phyloP scores from a whole-genome alignment of 2,329 filamentous ascomycete genomes.

The Stachybotrys chlorohalonatus region DNA sequence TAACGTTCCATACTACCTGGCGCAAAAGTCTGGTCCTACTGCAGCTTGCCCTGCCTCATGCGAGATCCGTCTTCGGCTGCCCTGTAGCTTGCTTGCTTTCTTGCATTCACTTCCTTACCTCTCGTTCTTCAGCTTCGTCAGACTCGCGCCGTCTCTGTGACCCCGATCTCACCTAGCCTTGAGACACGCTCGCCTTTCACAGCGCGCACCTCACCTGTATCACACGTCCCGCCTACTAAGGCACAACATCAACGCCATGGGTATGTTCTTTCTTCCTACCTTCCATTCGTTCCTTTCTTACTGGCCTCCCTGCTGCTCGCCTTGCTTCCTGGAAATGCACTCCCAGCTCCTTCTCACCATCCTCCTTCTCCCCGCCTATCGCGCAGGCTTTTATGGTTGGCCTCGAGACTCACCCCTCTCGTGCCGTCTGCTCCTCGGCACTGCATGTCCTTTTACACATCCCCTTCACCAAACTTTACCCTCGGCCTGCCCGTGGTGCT shows the following conservation, averaged over 20 bases:
- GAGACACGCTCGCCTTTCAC: slow-evolving; percentile 8
- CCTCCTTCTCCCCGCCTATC: background rate
- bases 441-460: background rate
- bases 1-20: background rate
- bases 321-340: background rate
- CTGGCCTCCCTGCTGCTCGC: background rate
- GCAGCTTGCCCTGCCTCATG: background rate
- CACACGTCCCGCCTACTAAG: slow-evolving; percentile 3
- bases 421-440: background rate
- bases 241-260: slow-evolving; percentile 13
- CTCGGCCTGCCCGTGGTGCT: background rate
- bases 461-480: background rate
- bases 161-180: slow-evolving; percentile 15
- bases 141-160: background rate
- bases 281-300: background rate
- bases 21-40: background rate
- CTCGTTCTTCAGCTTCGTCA: background rate
- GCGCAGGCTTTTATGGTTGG: background rate
- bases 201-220: slow-evolving; percentile 1
- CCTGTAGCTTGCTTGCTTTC: background rate
- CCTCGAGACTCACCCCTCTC: slow-evolving; percentile 7
- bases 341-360: background rate
- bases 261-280: slow-evolving; percentile 9
- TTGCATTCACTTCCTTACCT: background rate
- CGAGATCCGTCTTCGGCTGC: background rate